Base-by-base conservation (phyloP, 2,329 filamentous ascomycete species). In the Fusarium guadeloupense region DNA sequence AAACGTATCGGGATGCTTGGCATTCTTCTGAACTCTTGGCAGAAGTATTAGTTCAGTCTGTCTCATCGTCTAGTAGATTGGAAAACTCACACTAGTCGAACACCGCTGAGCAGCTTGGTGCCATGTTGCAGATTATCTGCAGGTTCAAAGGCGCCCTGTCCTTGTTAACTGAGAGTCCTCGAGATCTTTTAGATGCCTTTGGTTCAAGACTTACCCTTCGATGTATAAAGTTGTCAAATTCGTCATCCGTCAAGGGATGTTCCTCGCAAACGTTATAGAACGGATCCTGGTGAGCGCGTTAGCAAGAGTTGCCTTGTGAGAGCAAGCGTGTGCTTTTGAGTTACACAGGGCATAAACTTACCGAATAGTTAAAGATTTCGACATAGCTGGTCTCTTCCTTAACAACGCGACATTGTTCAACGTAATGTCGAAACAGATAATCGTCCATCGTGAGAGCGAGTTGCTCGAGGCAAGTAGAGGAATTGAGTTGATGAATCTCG, bases 281-380 rank as follows among this genome's bases (percentile, higher is more conserved):
- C 20, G 81, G 72, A 69, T 86, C 79, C 84, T 86, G 20, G n/a
- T 28, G 47, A 37, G 54, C 25, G 19, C 9, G 34, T 30, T 19
- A 60, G 54, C 23, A 54, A 34, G 12, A 21, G 20, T 20, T 39
- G 42, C 25, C n/a, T 25, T 35, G 21, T 9, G 14, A 38, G 33
- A 47, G 13, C n/a, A n/a, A n/a, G n/a, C n/a, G n/a, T 21, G 38
- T 34, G 23, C 12, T 14, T 8, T 17, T 7, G 12, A 9, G 23
- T 9, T 16, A 9, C 5, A 35, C n/a, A 5, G 12, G 40, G 14
- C 10, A 49, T 12, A 17, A 26, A 70, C 81, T 60, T 71, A 86
- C 84, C 69, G 83, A 81, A 64, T 85, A 87, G 63, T 86, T 87
- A 66, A 85, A 79, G 31, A 86, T 83, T 70, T 87, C 82, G 20